A percentile compares a stretch with the other conserved stretches of the same genome.
These are phyloP conservation scores for Leucogyrophana mollusca DNA, from an alignment of 768 basidiomycete species.

Conservation along the genomic window DNA sequence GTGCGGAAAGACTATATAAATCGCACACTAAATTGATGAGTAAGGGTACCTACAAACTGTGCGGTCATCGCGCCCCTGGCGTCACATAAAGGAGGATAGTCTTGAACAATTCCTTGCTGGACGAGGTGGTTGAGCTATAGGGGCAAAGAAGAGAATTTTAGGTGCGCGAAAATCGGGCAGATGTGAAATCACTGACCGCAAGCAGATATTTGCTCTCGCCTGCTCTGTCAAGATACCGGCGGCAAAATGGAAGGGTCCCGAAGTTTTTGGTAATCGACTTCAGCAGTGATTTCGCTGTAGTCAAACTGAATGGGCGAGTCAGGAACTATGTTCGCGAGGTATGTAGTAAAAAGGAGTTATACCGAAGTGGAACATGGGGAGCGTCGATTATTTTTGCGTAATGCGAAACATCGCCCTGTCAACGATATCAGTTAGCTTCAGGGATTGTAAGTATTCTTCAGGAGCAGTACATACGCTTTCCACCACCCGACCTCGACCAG, in stretches of 20 bases:
- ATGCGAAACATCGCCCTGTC: conserved; percentile 89
- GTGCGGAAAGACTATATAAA: conserved; percentile 4
- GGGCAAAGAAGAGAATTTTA: too few species aligned
- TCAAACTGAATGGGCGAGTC: conserved; percentile 49
- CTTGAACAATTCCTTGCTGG: conserved; percentile 81
- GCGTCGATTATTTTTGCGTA: conserved; percentile 77
- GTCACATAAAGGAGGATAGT: conserved; percentile 92
- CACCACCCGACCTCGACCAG: conserved; percentile 83
- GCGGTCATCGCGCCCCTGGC: conserved; percentile 88
- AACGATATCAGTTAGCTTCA: conserved; percentile 4
- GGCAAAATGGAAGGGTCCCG: conserved; percentile 93
- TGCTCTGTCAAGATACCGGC: conserved; percentile 88
- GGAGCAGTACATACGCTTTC: conserved; percentile 57
- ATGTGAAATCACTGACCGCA: conserved; percentile 52
- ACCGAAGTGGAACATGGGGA: conserved; percentile 76
- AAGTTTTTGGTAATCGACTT: conserved; percentile 90
- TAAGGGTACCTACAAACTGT: conserved; percentile 64
- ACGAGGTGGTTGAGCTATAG: conserved; percentile 86
- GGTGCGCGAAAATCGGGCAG: neutral
- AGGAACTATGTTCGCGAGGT: neutral
- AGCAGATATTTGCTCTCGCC: conserved; percentile 94
- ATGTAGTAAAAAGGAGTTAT: conserved; percentile 19
- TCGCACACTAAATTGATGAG: conserved; percentile 1
- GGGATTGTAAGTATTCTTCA: neutral
- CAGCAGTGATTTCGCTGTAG: conserved; percentile 81